These are phyloP conservation scores for Terfezia claveryi DNA, from an alignment of 495 filamentous ascomycete genomes.

Conservation along the genomic window DNA sequence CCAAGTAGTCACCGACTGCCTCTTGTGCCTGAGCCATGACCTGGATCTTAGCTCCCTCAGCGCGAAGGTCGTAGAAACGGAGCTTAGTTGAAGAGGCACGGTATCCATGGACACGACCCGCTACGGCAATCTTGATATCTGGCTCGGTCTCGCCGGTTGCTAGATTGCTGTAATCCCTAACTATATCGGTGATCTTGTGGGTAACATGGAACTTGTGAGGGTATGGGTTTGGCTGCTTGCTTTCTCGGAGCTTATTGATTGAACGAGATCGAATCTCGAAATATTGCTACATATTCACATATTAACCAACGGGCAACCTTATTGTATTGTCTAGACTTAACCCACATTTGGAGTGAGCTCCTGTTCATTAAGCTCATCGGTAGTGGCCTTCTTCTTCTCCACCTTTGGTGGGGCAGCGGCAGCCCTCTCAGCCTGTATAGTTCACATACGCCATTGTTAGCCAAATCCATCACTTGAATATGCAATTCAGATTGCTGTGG, in stretches of 20 bases:
- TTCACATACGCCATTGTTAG: not conserved
- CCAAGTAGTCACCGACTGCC: constrained; percentile 22
- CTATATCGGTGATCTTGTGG: constrained; percentile 53
- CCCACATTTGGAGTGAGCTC: constrained; percentile 78
- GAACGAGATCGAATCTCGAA: constrained; percentile 79
- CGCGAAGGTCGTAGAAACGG: constrained; percentile 79
- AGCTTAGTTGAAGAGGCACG: constrained; percentile 64
- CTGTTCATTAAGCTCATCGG: constrained; percentile 44
- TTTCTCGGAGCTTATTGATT: constrained; percentile 66
- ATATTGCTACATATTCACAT: constrained; percentile 46
- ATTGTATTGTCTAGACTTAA: constrained; percentile 2
- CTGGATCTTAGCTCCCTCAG: constrained; percentile 67
- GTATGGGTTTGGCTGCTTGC: constrained; percentile 68
- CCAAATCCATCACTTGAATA: too few species aligned
- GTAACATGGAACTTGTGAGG: constrained; percentile 92
- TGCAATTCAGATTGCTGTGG: too few species aligned
- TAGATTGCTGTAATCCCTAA: constrained; percentile 49
- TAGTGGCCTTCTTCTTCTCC: constrained; percentile 43
- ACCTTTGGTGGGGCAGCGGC: constrained; percentile 47
- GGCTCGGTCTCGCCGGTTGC: constrained; percentile 65
- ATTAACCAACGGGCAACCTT: not conserved
- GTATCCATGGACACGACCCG: constrained; percentile 74
- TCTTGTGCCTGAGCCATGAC: constrained; percentile 74
- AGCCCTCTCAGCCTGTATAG: constrained; percentile 41
- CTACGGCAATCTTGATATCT: constrained; percentile 49